These are phyloP conservation scores for Calonectria hongkongensis DNA, from an alignment of 2,329 filamentous ascomycete genomes.

Conservation along the genomic window DNA sequence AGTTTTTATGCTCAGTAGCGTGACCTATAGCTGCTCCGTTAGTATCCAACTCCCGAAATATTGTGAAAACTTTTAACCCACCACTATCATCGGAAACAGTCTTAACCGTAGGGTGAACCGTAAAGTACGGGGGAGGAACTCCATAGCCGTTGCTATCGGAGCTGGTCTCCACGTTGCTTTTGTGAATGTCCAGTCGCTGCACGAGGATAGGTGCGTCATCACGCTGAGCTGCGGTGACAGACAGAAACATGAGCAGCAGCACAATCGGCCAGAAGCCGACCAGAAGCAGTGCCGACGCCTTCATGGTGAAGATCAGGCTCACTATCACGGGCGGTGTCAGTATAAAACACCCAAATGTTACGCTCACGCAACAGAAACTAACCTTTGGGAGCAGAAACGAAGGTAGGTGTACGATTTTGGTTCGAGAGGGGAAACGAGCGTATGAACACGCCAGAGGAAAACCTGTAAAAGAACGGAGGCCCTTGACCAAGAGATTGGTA, in stretches of 20 bases:
- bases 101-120: constrained; percentile 28
- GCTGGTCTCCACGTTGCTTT: constrained; percentile 32
- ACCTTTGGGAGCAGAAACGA: constrained; percentile 14
- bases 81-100: constrained; percentile 32
- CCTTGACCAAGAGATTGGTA: not conserved
- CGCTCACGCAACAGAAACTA: not conserved
- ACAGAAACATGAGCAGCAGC: constrained; percentile 52
- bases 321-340: constrained; percentile 16
- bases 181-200: constrained; percentile 35
- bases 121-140: constrained; percentile 52
- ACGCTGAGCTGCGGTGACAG: constrained; percentile 37
- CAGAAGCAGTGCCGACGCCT: constrained; percentile 55
- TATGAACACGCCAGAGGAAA: not conserved
- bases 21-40: constrained; percentile 35
- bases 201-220: constrained; percentile 26
- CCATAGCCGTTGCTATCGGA: constrained; percentile 45
- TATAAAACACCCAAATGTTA: no score
- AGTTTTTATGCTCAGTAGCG: not conserved
- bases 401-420: not conserved
- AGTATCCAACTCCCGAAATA: constrained; percentile 9
- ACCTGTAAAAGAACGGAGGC: constrained; percentile 22
- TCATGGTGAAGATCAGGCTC: constrained; percentile 59
- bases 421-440: not conserved
- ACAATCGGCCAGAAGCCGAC: constrained; percentile 57
- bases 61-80: constrained; percentile 23